A percentile compares a stretch with the other conserved stretches of the same genome.
phyloP scores from a whole-genome alignment of 2,329 filamentous ascomycete genomes.

The Torrubiella hemipterigena region DNA sequence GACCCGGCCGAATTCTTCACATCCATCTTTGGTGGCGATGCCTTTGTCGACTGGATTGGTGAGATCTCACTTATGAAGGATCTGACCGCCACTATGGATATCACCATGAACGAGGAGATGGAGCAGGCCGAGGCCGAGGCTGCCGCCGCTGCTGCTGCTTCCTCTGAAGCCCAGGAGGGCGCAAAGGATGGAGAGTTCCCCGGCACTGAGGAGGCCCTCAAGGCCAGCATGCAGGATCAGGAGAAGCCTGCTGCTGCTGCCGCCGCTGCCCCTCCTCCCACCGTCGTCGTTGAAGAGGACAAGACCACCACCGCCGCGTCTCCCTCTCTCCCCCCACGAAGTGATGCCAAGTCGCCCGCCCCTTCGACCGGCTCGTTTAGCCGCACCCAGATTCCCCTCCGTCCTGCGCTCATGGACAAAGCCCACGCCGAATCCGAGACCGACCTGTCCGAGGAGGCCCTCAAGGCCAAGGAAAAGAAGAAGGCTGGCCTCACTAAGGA shows the following conservation, averaged over 20 bases:
- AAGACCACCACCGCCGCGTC: slow-evolving; percentile 14
- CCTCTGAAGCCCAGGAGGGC: slow-evolving; percentile 17
- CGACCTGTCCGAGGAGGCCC: slow-evolving; percentile 50
- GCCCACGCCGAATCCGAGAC: slow-evolving; percentile 59
- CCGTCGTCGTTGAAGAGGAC: slow-evolving; percentile 28
- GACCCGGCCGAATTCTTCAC: slow-evolving; percentile 97
- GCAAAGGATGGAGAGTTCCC: slow-evolving; percentile 38
- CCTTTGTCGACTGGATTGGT: slow-evolving; percentile 91
- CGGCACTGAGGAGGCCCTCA: slow-evolving; percentile 42
- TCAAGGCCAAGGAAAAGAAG: slow-evolving; percentile 57
- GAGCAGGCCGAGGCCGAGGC: slow-evolving; percentile 42
- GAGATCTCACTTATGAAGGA: slow-evolving; percentile 99
- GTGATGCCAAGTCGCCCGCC: slow-evolving; percentile 25
- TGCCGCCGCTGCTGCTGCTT: slow-evolving; percentile 39
- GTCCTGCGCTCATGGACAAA: slow-evolving; percentile 79
- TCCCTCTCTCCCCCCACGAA: slow-evolving; percentile 18
- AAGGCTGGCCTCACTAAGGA: slow-evolving; percentile 80
- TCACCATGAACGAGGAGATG: slow-evolving; percentile 74
- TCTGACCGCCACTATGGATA: slow-evolving; percentile 95
- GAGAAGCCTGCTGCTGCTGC: slow-evolving; percentile 17
- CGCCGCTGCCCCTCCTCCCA: slow-evolving; percentile 18
- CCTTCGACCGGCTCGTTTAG: slow-evolving; percentile 30
- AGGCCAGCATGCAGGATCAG: slow-evolving; percentile 37
- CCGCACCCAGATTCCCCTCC: slow-evolving; percentile 53
- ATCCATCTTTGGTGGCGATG: slow-evolving; percentile 95